Conservation (phyloP, 1,139 yeast species). For the Candida dubliniensis region DNA sequence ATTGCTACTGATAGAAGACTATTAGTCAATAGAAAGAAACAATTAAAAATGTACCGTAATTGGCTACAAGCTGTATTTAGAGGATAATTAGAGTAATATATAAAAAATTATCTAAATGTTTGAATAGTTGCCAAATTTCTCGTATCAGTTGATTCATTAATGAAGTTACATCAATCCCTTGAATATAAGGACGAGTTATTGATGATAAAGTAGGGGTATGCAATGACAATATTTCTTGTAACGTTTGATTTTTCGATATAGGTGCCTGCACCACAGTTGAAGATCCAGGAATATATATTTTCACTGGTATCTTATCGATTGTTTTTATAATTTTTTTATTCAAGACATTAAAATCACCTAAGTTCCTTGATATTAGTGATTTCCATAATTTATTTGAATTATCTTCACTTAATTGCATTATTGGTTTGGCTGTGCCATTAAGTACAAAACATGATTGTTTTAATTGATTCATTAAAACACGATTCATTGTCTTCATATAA, state of each 20-base stretch:
- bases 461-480: constrained; percentile 69
- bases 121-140: constrained; percentile 55
- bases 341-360: constrained; percentile 22
- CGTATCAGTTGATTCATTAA: constrained; percentile 41
- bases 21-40: constrained; percentile 87
- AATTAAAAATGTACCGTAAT: constrained; percentile 91
- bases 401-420: constrained; percentile 69
- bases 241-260: constrained; percentile 31
- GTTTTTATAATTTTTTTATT: constrained; percentile 33
- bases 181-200: constrained; percentile 55
- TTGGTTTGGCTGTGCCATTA: constrained; percentile 69
- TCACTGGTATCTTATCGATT: constrained; percentile 54
- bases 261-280: constrained; percentile 50
- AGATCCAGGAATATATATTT: constrained; percentile 54
- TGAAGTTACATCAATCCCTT: constrained; percentile 59
- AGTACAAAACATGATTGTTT: constrained; percentile 77
- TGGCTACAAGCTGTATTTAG: constrained; percentile 94
- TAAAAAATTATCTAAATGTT: constrained; percentile 74
- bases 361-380: constrained; percentile 42
- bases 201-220: constrained; percentile 45
- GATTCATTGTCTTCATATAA: constrained; percentile 37
- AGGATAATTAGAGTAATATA: constrained; percentile 45
- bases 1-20: constrained; percentile 90
- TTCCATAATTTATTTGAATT: constrained; percentile 60
- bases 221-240: constrained; percentile 42